These are phyloP conservation scores for Hemisphaericaspora xylofermentans DNA, from an alignment of 1,139 yeast genomes.

Conservation along the genomic window DNA sequence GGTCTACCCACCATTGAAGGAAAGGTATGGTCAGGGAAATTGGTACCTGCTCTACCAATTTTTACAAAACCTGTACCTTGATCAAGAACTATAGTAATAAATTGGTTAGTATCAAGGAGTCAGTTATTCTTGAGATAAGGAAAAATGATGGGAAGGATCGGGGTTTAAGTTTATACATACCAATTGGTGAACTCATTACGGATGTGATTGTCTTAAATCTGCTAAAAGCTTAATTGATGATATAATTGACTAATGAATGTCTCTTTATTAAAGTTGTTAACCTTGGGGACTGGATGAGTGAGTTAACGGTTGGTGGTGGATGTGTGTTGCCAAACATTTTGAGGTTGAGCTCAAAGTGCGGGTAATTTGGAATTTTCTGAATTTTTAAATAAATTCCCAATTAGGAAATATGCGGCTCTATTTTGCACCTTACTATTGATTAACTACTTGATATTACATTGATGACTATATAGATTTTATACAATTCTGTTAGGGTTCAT, in stretches of 20 bases:
- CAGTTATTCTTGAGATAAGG: background rate
- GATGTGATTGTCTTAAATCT: no score
- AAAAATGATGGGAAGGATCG: background rate
- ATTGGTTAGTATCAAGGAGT: slow-evolving; percentile 3
- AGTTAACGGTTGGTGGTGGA: background rate
- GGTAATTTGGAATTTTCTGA: background rate
- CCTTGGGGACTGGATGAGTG: background rate
- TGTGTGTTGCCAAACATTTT: no score
- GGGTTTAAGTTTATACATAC: slow-evolving; percentile 34
- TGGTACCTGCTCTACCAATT: slow-evolving; percentile 95
- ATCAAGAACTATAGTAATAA: slow-evolving; percentile 65
- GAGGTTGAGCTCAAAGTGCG: background rate
- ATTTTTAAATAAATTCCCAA: background rate
- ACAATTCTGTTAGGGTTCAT: slow-evolving; percentile 7
- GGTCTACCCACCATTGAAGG: slow-evolving; percentile 99
- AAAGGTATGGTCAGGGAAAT: slow-evolving; percentile 97
- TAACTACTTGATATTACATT: background rate
- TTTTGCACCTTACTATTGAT: background rate
- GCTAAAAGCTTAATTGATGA: background rate
- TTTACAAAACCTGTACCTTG: slow-evolving; percentile 98
- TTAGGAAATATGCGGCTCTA: slow-evolving; percentile 2
- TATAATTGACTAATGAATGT: no score
- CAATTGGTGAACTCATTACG: slow-evolving; percentile 52
- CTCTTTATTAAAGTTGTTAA: no score
- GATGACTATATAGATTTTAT: background rate